A percentile compares a stretch with the other conserved stretches of the same genome.
phyloP scores from a whole-genome alignment of 1,284 basidiomycete species.

The Cystobasidium sp. region DNA sequence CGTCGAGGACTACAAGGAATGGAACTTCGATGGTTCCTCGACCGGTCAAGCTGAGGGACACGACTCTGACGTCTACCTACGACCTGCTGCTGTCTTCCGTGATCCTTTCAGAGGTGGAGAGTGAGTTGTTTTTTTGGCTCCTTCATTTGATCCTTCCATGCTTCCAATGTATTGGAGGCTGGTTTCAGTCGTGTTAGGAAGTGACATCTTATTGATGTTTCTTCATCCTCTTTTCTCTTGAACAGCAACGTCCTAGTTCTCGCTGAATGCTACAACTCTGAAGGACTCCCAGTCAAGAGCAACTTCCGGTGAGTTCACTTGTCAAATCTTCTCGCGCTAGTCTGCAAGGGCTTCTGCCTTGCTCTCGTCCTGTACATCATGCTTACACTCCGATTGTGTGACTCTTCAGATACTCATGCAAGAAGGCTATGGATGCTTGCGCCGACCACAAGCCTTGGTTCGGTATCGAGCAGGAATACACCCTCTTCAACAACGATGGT shows the following conservation, averaged over 20 bases:
- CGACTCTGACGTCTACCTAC: slow-evolving; percentile 98
- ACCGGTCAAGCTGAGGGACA: slow-evolving; percentile 92
- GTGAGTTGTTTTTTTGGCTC: slow-evolving; percentile 56
- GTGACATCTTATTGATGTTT: not conserved
- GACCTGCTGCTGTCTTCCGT: slow-evolving; percentile 95
- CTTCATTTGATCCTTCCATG: not conserved
- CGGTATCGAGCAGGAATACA: slow-evolving; percentile 61
- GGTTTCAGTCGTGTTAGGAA: too few relatives aligned
- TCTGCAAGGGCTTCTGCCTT: not conserved
- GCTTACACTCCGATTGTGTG: not conserved
- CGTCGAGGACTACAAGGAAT: slow-evolving; percentile 83
- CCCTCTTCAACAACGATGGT: slow-evolving; percentile 92
- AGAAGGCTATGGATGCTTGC: slow-evolving; percentile 90
- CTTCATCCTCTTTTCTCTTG: not conserved
- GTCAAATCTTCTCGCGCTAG: too few relatives aligned
- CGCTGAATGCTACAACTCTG: slow-evolving; percentile 59
- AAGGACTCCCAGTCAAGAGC: slow-evolving; percentile 96
- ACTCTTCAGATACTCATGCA: slow-evolving; percentile 56
- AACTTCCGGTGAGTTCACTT: slow-evolving; percentile 72
- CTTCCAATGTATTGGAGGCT: not conserved
- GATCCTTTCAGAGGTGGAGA: slow-evolving; percentile 99
- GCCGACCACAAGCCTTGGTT: slow-evolving; percentile 88
- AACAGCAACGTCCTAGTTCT: slow-evolving; percentile 86
- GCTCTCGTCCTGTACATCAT: too few relatives aligned
- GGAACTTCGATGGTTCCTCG: slow-evolving; percentile 98